A percentile compares a stretch with the other conserved stretches of the same genome.
phyloP scores from a whole-genome alignment of 169 alveolate genomes.

The Plasmodium yoelii region DNA sequence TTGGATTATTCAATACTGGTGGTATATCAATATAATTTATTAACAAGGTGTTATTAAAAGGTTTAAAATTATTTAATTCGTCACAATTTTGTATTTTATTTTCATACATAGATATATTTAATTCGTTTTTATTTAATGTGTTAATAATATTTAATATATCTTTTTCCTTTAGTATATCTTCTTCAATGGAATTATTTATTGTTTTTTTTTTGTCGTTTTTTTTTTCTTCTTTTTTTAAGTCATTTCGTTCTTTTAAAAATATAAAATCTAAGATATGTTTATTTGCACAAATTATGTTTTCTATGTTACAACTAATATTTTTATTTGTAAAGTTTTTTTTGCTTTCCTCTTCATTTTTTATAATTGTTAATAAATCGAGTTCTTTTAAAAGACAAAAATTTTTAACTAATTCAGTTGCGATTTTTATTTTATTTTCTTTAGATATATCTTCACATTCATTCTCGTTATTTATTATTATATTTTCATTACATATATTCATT shows the following conservation, averaged over 20 bases:
- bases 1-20: not conserved
- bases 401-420: constrained; percentile 60
- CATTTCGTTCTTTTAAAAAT: constrained; percentile 48
- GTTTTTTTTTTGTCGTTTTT: constrained; percentile 8
- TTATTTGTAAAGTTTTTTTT: not conserved
- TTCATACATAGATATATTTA: constrained; percentile 37
- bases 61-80: constrained; percentile 23
- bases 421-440: constrained; percentile 60
- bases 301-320: constrained; percentile 8
- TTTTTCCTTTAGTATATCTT: constrained; percentile 37
- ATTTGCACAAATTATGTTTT: constrained; percentile 55
- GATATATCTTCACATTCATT: constrained; percentile 32
- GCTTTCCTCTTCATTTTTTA: constrained; percentile 40
- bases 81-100: constrained; percentile 46
- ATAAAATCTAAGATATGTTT: constrained; percentile 38
- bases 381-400: constrained; percentile 67
- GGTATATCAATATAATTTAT: constrained; percentile 43
- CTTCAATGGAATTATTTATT: not conserved
- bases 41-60: constrained; percentile 14
- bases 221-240: constrained; percentile 11
- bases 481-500: constrained; percentile 24
- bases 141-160: constrained; percentile 32
- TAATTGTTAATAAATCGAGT: constrained; percentile 49
- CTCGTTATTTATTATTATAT: constrained; percentile 28
- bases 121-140: constrained; percentile 39